Evolutionary conservation across 1,284 basidiomycete species (phyloP).

Genomic region (Schizopora paradoxa): DNA sequence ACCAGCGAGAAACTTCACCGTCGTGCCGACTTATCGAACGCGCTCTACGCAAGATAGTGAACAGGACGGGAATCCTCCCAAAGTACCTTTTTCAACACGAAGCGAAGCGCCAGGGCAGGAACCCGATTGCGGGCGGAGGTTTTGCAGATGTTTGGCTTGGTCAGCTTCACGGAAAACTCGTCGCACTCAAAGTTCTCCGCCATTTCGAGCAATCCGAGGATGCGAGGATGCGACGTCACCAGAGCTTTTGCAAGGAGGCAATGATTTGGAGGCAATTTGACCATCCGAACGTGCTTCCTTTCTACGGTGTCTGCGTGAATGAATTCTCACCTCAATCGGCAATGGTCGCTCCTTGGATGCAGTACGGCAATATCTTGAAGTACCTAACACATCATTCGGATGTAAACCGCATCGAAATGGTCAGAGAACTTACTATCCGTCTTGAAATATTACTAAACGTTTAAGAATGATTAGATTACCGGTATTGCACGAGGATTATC

Average conservation of each 20-base stretch:
- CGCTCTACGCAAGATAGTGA: constrained; percentile 2
- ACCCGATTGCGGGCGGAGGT: constrained; percentile 11
- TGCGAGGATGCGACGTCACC: not conserved
- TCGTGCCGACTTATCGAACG: constrained; percentile 3
- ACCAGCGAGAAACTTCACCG: not conserved
- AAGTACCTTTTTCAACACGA: not conserved
- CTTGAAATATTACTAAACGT: not conserved
- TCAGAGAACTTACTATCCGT: not conserved
- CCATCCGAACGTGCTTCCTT: not conserved
- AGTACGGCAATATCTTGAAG: constrained; percentile 5
- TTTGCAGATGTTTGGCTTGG: constrained; percentile 14
- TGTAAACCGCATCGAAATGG: not conserved
- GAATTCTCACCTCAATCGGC: constrained; percentile 8
- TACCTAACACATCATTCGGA: not conserved
- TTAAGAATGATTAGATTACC: not conserved
- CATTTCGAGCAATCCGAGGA: not conserved
- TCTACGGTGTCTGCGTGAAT: constrained; percentile 6
- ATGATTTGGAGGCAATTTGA: constrained; percentile 3
- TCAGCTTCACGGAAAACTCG: not conserved
- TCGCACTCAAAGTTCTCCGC: constrained; percentile 14
- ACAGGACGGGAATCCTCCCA: constrained; percentile 6
- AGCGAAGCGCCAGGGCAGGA: not conserved
- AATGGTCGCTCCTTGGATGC: constrained; percentile 9
- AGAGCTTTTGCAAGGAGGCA: constrained; percentile 5
- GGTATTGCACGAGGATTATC: not conserved